Evolutionary conservation across 345 rosid species (phyloP).

Genomic region (Linum usitatissimum): DNA sequence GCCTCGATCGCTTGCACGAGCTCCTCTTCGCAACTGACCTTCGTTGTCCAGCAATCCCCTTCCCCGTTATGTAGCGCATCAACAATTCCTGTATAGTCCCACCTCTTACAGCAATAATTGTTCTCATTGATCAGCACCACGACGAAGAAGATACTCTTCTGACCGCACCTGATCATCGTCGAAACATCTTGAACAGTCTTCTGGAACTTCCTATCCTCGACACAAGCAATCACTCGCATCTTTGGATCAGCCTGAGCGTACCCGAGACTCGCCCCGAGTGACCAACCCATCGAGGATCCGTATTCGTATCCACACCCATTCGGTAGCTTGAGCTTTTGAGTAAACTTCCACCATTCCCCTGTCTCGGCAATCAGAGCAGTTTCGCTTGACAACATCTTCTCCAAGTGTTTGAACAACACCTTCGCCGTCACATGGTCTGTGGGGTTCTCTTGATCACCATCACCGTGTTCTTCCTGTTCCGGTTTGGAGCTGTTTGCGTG

Average conservation of each 20-base stretch:
- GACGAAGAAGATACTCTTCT: constrained; percentile 28
- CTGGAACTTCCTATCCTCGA: constrained; percentile 7
- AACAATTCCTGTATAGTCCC: constrained; percentile 25
- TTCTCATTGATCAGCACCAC: constrained; percentile 25
- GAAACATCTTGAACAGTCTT: constrained; percentile 33
- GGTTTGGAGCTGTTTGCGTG: constrained; percentile 20
- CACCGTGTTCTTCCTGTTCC: constrained; percentile 16
- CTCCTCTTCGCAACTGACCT: constrained; percentile 2
- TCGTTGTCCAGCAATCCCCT: constrained; percentile 34
- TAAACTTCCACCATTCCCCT: constrained; percentile 30
- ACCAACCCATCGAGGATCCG: background rate
- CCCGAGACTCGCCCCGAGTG: background rate
- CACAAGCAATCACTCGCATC: background rate
- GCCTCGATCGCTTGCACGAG: constrained; percentile 2
- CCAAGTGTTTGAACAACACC: constrained; percentile 21
- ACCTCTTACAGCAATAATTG: constrained; percentile 27
- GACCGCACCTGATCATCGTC: constrained; percentile 25
- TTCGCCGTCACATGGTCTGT: constrained; percentile 23
- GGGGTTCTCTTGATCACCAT: constrained; percentile 10
- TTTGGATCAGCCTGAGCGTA: background rate
- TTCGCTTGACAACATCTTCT: constrained; percentile 19
- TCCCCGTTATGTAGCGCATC: constrained; percentile 29
- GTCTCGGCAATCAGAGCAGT: constrained; percentile 32
- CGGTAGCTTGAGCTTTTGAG: constrained; percentile 29
- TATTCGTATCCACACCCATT: constrained; percentile 28